A percentile compares a stretch with the other conserved stretches of the same genome.
Conservation (phyloP, 1,284 basidiomycete species). For the Microbotryum violaceum region DNA sequence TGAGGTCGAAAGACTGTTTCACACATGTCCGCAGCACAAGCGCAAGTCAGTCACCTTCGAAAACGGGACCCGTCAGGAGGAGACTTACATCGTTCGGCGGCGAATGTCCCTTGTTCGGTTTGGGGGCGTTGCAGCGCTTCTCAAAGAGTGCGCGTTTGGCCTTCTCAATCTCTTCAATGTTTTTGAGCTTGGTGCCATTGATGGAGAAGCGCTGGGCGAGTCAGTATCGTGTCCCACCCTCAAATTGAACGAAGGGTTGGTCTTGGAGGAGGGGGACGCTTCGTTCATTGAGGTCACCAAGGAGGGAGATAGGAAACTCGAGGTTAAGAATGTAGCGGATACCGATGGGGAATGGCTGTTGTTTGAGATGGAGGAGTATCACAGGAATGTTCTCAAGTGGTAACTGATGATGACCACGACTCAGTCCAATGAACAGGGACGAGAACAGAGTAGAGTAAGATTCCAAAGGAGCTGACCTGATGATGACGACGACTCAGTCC, state of each 20-base stretch:
- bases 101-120: conserved; percentile 55
- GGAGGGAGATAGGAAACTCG: conserved; percentile 37
- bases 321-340: conserved; percentile 54
- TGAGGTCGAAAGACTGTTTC: conserved; percentile 69
- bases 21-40: not conserved
- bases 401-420: too few species aligned
- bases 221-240: not conserved
- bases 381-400: too few species aligned
- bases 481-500: too few species aligned
- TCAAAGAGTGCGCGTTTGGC: conserved; percentile 80
- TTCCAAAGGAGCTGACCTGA: too few species aligned
- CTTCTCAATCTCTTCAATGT: conserved; percentile 94
- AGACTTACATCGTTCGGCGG: conserved; percentile 69
- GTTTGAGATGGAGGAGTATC: conserved; percentile 52
- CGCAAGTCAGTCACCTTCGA: not conserved
- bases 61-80: not conserved
- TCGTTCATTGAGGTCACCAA: conserved; percentile 54
- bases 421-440: too few species aligned
- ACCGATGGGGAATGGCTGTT: conserved; percentile 58
- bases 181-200: conserved; percentile 70
- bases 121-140: conserved; percentile 49
- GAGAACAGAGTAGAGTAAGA: too few species aligned
- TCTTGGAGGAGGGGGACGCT: conserved; percentile 57
- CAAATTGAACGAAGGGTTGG: conserved; percentile 18
- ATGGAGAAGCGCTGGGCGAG: not conserved